phyloP scores from a whole-genome alignment of 2,329 filamentous ascomycete species.

The Thermothelomyces thermophilus region DNA sequence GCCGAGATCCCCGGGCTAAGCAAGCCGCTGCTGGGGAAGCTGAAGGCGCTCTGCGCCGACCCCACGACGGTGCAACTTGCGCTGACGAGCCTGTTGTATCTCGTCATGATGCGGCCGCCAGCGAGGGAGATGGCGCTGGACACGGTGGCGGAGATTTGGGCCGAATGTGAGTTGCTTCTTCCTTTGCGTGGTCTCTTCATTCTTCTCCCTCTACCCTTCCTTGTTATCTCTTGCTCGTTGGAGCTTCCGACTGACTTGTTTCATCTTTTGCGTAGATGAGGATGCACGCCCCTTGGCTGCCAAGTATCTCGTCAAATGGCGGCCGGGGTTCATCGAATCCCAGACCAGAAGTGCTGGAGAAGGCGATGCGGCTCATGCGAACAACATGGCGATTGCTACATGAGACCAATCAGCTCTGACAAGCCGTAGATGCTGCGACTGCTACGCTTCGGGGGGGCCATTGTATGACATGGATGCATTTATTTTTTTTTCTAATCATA shows the following conservation, averaged over 20 bases:
- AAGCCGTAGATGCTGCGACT: background rate
- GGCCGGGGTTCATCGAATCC: constrained; percentile 46
- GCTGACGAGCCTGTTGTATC: constrained; percentile 57
- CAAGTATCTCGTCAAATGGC: constrained; percentile 57
- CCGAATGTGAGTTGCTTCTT: constrained; percentile 49
- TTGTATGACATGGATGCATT: background rate
- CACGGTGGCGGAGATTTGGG: constrained; percentile 60
- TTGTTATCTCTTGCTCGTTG: no score
- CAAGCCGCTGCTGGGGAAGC: constrained; percentile 61
- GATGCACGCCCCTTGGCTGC: constrained; percentile 56
- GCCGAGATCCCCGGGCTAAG: constrained; percentile 84
- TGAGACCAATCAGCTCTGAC: background rate
- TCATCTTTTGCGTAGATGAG: constrained; percentile 44
- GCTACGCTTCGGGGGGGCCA: background rate
- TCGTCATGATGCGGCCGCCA: constrained; percentile 62
- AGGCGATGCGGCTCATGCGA: constrained; percentile 17
- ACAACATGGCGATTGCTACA: constrained; percentile 12
- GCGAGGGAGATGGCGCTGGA: constrained; percentile 57
- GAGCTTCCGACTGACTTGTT: background rate
- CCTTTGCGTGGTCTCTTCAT: background rate
- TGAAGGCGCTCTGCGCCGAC: constrained; percentile 61
- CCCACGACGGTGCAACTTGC: constrained; percentile 58
- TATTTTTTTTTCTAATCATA: background rate
- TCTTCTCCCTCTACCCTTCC: background rate
- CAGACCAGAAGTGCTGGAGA: constrained; percentile 24